phyloP scores from a whole-genome alignment of 305 asterid species.

The Euphrasia arctica region DNA sequence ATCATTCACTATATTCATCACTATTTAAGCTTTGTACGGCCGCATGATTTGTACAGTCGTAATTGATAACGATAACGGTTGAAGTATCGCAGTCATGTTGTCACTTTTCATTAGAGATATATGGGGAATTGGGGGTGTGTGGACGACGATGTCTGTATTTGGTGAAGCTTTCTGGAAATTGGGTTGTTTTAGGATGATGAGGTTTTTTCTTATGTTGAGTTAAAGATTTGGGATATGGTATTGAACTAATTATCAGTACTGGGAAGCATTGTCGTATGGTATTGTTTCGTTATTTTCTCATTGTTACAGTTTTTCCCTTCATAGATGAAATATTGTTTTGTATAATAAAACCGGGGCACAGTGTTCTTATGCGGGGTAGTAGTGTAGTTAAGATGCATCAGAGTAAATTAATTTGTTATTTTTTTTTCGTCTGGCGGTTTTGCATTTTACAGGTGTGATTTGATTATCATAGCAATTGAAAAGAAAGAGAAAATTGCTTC shows the following conservation, averaged over 20 bases:
- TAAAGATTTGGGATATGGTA: background rate
- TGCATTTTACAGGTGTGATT: conserved; percentile 2
- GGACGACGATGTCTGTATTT: background rate
- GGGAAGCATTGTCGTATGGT: background rate
- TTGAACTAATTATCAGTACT: background rate
- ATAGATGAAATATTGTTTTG: too few relatives aligned
- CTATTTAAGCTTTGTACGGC: background rate
- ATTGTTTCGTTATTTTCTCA: background rate
- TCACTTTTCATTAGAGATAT: conserved; percentile 8
- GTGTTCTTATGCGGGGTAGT: too few relatives aligned
- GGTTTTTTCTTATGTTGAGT: background rate
- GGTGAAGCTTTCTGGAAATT: conserved; percentile 1
- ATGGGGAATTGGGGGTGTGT: background rate
- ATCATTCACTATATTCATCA: conserved; percentile 18
- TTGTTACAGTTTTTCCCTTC: too few relatives aligned
- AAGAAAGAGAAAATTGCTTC: conserved; percentile 13
- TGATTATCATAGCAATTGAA: conserved; percentile 5
- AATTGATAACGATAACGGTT: conserved; percentile 7
- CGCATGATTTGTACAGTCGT: background rate
- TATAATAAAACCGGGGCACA: too few relatives aligned
- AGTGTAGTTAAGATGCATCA: too few relatives aligned
- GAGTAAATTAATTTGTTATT: background rate
- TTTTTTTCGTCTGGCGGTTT: background rate
- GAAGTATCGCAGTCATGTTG: conserved; percentile 12
- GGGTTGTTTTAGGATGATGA: conserved; percentile 10